Base-by-base conservation (phyloP, 2,329 filamentous ascomycete genomes). In the Epichloe sibirici region DNA sequence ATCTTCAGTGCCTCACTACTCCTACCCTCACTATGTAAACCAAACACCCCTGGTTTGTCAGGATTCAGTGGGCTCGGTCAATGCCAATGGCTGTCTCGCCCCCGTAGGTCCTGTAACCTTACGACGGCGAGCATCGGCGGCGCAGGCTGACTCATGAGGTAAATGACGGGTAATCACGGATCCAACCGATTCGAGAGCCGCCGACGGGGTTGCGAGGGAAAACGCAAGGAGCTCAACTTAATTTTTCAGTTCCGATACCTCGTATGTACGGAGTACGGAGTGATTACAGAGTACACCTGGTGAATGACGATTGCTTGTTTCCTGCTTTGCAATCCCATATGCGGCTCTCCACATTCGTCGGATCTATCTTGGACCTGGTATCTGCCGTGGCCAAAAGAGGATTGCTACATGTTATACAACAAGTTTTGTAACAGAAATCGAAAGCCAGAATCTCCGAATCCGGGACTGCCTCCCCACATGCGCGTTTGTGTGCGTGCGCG, bases 351-450 rank as follows among this genome's bases (percentile, higher is more conserved):
- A 57, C 53, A 58, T 56, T 58, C 46, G 55, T 57, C 57, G 57
- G 58, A 58, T 61, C 55, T 59, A 57, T 56, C 57, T 59, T 56
- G 57, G 57, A 53, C 55, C 43, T 51, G 51, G 56, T 57, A 58
- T 58, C 59, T 52, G 21, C n/a, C 13, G 39, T 12, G 25, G 43
- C 43, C 12, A 47, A 34, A 25, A 43, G 57, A 45, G 60, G 60
- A 63, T 66, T 65, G 65, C 64, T 65, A 65, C 60, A 62, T 63
- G 66, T 65, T 65, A 64, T 64, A 65, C 61, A 62, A 61, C 57
- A 56, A 21, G 55, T 63, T 66, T 62, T 66, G 65, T 66, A 66
- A 68, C 62, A 67, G 65, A 67, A 68, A 66, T 61, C 57, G 51
- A 55, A 55, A 21, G 56, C 45, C 51, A 49, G 56, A 54, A 49